Evolutionary conservation across 495 filamentous ascomycete species (phyloP).

Genomic region (Penicillium longicatenatum): DNA sequence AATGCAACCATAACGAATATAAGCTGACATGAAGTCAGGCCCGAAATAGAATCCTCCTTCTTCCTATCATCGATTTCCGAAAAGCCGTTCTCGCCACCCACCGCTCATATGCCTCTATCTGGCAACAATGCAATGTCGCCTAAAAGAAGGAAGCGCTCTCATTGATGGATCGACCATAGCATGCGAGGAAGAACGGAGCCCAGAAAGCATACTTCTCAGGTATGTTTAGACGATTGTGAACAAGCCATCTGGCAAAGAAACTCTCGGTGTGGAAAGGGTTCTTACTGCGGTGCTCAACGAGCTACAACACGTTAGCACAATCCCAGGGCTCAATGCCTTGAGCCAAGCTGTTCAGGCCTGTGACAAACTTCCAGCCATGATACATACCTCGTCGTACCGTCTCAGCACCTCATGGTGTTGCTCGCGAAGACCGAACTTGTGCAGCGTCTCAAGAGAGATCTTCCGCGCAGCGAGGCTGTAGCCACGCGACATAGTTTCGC

Average conservation of each 20-base stretch:
- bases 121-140: background rate
- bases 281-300: constrained; percentile 28
- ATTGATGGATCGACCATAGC: constrained; percentile 36
- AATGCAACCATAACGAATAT: background rate
- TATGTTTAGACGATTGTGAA: constrained; percentile 26
- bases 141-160: constrained; percentile 26
- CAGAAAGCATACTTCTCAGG: constrained; percentile 34
- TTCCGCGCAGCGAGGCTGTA: constrained; percentile 32
- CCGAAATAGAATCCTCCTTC: background rate
- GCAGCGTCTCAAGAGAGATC: constrained; percentile 26
- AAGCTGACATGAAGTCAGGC: background rate
- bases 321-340: background rate
- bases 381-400: constrained; percentile 37
- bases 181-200: constrained; percentile 40
- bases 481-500: constrained; percentile 25
- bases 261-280: constrained; percentile 36
- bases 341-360: background rate
- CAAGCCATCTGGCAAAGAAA: constrained; percentile 39
- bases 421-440: constrained; percentile 29
- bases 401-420: constrained; percentile 31
- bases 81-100: background rate
- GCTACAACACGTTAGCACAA: constrained; percentile 12
- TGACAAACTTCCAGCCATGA: background rate
- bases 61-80: background rate
- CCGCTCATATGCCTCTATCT: background rate